These are phyloP conservation scores for Ophiocytium majus DNA, from an alignment of 352 stramenopile genomes.

Conservation along the genomic window DNA sequence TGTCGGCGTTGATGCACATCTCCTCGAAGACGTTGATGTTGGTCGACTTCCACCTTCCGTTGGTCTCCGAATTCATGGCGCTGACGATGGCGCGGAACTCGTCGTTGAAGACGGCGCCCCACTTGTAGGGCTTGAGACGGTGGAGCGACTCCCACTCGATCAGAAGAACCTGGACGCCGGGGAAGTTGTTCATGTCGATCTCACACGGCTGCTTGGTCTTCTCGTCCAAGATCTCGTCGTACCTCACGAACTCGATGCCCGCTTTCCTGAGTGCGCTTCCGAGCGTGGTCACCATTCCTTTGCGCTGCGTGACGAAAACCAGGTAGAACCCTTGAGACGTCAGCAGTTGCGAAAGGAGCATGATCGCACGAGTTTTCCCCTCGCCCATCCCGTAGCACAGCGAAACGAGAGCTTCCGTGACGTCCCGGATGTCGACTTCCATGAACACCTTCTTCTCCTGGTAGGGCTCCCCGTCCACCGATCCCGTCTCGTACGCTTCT, in stretches of 20 bases:
- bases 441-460: too few relatives aligned
- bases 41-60: not conserved
- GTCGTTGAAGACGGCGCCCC: not conserved
- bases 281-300: not conserved
- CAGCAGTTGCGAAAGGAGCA: not conserved
- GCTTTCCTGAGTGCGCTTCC: not conserved
- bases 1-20: not conserved
- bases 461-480: too few relatives aligned
- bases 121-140: not conserved
- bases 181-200: too few relatives aligned
- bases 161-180: not conserved
- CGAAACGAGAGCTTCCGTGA: too few relatives aligned
- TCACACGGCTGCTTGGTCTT: not conserved
- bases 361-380: not conserved
- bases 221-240: not conserved
- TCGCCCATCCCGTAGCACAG: not conserved
- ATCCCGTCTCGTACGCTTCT: too few relatives aligned
- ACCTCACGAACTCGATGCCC: not conserved
- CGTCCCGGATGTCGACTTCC: too few relatives aligned
- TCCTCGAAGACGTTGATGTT: not conserved
- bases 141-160: not conserved
- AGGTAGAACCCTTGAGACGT: not conserved
- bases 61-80: not conserved
- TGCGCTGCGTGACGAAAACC: conserved; percentile 1
- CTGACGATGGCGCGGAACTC: not conserved